Conservation (phyloP, 2,329 filamentous ascomycete genomes). For the Cladosporium sp. region DNA sequence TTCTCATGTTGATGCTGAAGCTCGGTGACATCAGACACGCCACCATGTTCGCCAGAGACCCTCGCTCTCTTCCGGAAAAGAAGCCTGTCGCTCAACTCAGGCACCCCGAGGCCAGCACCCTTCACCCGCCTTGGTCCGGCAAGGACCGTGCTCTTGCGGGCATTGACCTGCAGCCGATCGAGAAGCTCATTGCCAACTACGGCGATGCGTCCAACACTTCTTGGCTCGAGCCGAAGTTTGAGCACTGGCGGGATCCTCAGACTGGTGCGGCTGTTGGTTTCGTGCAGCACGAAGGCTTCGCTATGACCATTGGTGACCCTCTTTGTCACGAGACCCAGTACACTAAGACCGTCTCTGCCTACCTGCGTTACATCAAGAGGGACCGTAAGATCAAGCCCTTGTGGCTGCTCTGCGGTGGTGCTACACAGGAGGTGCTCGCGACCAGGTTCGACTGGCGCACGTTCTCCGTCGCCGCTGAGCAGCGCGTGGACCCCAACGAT, state of each 20-base stretch:
- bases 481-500: conserved; percentile 70
- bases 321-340: conserved; percentile 77
- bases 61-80: conserved; percentile 72
- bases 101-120: conserved; percentile 81
- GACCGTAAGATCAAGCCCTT: conserved; percentile 69
- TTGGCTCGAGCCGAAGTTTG: conserved; percentile 83
- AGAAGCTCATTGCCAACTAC: conserved; percentile 90
- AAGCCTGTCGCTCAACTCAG: conserved; percentile 60
- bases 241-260: conserved; percentile 73
- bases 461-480: conserved; percentile 80
- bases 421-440: conserved; percentile 73
- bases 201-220: conserved; percentile 91
- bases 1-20: conserved; percentile 78
- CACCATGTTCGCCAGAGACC: conserved; percentile 80
- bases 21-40: conserved; percentile 85
- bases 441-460: conserved; percentile 80
- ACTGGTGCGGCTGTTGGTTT: conserved; percentile 83
- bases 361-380: conserved; percentile 67
- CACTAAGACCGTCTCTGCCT: conserved; percentile 63
- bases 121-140: conserved; percentile 59
- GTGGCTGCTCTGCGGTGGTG: conserved; percentile 80
- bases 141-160: conserved; percentile 42
- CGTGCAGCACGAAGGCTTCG: conserved; percentile 68
- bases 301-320: conserved; percentile 80
- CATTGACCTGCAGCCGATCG: conserved; percentile 62